Evolutionary conservation across 495 filamentous ascomycete genomes (phyloP).

Genomic region (Neurospora terricola): DNA sequence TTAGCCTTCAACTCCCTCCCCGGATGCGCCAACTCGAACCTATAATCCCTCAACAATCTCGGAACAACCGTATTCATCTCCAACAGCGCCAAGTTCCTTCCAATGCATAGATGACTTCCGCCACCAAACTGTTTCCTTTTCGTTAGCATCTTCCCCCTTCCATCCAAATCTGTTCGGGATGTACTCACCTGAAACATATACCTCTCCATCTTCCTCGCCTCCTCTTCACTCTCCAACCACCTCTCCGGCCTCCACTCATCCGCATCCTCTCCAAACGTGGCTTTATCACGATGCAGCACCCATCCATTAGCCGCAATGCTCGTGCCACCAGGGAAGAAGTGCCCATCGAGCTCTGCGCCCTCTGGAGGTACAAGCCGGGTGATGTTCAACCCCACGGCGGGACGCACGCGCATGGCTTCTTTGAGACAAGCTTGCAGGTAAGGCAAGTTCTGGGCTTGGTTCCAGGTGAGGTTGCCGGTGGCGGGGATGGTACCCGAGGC

Average conservation of each 20-base stretch:
- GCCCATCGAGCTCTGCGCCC: constrained; percentile 43
- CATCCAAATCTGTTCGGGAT: no score
- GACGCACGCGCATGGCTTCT: constrained; percentile 56
- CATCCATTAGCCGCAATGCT: constrained; percentile 45
- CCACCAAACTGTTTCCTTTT: constrained; percentile 33
- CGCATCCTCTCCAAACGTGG: constrained; percentile 53
- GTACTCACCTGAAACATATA: constrained; percentile 43
- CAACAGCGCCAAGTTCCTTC: constrained; percentile 43
- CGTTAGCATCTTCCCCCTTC: not conserved
- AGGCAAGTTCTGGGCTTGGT: constrained; percentile 35
- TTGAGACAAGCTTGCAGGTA: constrained; percentile 60
- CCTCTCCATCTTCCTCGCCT: constrained; percentile 36
- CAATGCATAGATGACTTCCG: constrained; percentile 45
- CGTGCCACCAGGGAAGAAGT: constrained; percentile 42
- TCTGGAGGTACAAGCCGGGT: constrained; percentile 43
- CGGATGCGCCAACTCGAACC: constrained; percentile 40
- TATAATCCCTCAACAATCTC: constrained; percentile 37
- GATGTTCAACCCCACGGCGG: constrained; percentile 47
- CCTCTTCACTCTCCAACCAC: constrained; percentile 48
- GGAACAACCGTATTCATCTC: constrained; percentile 50
- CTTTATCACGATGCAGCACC: constrained; percentile 41
- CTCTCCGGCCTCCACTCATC: constrained; percentile 53
- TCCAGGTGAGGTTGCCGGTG: constrained; percentile 35
- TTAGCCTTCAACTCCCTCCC: constrained; percentile 34
- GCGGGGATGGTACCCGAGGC: constrained; percentile 26